These are phyloP conservation scores for Odontarrhena argentea DNA, from an alignment of 345 rosid species.

Conservation along the genomic window DNA sequence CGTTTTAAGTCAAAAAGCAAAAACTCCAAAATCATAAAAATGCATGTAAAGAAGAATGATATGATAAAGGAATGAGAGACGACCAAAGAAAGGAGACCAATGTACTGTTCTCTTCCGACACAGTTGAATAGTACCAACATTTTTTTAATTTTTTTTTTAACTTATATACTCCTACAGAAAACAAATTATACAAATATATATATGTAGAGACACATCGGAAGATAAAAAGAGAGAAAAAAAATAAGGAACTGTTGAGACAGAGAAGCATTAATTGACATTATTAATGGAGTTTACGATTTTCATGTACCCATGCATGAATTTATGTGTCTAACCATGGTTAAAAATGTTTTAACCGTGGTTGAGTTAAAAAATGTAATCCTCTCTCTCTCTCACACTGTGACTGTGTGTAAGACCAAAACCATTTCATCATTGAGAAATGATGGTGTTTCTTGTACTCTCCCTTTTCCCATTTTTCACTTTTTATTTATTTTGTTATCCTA, in stretches of 20 bases:
- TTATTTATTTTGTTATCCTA: not conserved
- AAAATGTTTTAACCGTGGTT: constrained; percentile 38
- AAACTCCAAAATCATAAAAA: not conserved
- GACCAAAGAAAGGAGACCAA: constrained; percentile 40
- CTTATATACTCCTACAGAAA: not conserved
- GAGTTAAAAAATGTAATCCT: constrained; percentile 10
- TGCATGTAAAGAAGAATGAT: constrained; percentile 23
- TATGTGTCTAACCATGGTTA: constrained; percentile 48
- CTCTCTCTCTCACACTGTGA: constrained; percentile 14
- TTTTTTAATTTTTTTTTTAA: constrained; percentile 35
- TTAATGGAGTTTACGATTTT: constrained; percentile 40
- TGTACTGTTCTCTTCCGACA: constrained; percentile 44
- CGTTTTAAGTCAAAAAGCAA: constrained; percentile 20
- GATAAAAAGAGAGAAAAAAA: not conserved
- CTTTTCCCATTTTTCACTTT: constrained; percentile 9
- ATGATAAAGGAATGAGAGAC: constrained; percentile 31
- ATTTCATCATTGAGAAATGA: constrained; percentile 46
- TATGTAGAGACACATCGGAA: constrained; percentile 34
- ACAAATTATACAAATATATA: not conserved
- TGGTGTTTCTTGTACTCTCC: constrained; percentile 42
- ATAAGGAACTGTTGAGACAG: constrained; percentile 38
- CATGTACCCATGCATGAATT: constrained; percentile 48
- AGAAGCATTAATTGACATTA: constrained; percentile 43
- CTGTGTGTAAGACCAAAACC: constrained; percentile 39
- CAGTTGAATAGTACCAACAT: constrained; percentile 40